A percentile compares a stretch with the other conserved stretches of the same genome.
phyloP scores from a whole-genome alignment of 2,329 filamentous ascomycete species.

The Sphaerulina vaccinii region DNA sequence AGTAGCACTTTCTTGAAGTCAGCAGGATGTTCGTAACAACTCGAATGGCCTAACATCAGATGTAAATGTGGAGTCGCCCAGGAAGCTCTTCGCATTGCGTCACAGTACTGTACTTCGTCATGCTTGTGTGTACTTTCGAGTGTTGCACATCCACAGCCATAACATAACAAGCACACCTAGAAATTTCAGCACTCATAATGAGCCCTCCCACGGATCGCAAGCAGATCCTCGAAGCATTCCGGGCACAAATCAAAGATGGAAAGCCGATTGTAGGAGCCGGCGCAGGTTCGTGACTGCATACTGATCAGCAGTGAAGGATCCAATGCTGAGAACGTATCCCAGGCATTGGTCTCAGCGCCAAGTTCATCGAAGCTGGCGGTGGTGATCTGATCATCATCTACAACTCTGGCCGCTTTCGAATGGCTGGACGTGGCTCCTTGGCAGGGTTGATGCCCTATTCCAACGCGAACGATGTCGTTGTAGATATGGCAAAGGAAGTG shows the following conservation, averaged over 20 bases:
- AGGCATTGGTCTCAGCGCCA: constrained; percentile 69
- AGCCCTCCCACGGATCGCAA: constrained; percentile 57
- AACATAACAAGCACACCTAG: not conserved
- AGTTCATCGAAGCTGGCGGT: constrained; percentile 67
- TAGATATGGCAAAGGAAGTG: constrained; percentile 69
- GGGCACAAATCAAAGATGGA: constrained; percentile 54
- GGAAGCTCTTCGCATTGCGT: not conserved
- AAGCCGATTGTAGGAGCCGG: constrained; percentile 67
- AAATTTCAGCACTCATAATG: constrained; percentile 42
- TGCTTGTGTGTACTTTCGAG: not conserved
- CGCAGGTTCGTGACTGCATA: constrained; percentile 52
- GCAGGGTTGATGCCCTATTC: constrained; percentile 71
- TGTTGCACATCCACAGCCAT: not conserved
- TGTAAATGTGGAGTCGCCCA: not conserved
- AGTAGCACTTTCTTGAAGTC: not conserved
- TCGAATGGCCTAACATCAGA: not conserved
- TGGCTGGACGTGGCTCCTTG: constrained; percentile 68
- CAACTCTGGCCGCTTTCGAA: constrained; percentile 70
- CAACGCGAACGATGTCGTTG: constrained; percentile 67
- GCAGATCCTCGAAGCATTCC: constrained; percentile 57
- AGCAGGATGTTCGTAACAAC: not conserved
- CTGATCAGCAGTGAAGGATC: not conserved
- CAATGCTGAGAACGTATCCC: constrained; percentile 3
- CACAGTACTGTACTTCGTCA: too few relatives aligned
- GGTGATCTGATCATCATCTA: constrained; percentile 60